Conservation (phyloP, 2,329 filamentous ascomycete genomes). For the Paraphaeosphaeria minitans region DNA sequence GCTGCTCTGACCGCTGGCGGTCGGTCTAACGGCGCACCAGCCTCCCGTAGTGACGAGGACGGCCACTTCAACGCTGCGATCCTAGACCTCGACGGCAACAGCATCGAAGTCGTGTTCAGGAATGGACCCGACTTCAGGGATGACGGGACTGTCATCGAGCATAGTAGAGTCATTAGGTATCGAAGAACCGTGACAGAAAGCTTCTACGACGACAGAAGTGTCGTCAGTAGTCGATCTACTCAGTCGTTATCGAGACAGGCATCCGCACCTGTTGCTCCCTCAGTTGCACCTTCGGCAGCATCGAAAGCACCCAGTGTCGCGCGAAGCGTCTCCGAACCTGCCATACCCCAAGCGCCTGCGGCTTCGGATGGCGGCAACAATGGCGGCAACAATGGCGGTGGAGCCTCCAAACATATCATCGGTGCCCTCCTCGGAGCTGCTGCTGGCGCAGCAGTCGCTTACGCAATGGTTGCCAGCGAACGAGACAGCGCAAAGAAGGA, state of each 20-base stretch:
- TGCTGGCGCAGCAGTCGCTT: slow-evolving; percentile 76
- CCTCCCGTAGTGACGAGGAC: slow-evolving; percentile 57
- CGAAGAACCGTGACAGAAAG: slow-evolving; percentile 39
- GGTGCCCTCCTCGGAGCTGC: slow-evolving; percentile 80
- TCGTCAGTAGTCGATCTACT: slow-evolving; percentile 34
- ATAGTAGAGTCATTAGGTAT: slow-evolving; percentile 53
- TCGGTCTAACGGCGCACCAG: slow-evolving; percentile 62
- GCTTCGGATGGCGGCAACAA: slow-evolving; percentile 46
- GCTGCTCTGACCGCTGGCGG: slow-evolving; percentile 70
- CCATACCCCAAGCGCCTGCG: slow-evolving; percentile 30
- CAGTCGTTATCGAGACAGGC: slow-evolving; percentile 29
- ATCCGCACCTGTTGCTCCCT: slow-evolving; percentile 30
- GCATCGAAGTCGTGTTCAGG: slow-evolving; percentile 75
- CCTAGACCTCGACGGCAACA: slow-evolving; percentile 82
- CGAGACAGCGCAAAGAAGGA: slow-evolving; percentile 53
- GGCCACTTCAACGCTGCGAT: slow-evolving; percentile 68
- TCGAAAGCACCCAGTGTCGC: slow-evolving; percentile 33
- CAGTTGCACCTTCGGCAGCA: slow-evolving; percentile 23
- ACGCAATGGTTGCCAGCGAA: slow-evolving; percentile 71
- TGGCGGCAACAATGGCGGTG: slow-evolving; percentile 51
- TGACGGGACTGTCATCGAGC: slow-evolving; percentile 48
- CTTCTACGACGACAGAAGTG: slow-evolving; percentile 39
- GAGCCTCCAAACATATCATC: slow-evolving; percentile 68
- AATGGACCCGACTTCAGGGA: slow-evolving; percentile 47
- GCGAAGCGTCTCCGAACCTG: slow-evolving; percentile 42